Base-by-base conservation (phyloP, 345 rosid genomes). In the Eucalyptus microcorys region DNA sequence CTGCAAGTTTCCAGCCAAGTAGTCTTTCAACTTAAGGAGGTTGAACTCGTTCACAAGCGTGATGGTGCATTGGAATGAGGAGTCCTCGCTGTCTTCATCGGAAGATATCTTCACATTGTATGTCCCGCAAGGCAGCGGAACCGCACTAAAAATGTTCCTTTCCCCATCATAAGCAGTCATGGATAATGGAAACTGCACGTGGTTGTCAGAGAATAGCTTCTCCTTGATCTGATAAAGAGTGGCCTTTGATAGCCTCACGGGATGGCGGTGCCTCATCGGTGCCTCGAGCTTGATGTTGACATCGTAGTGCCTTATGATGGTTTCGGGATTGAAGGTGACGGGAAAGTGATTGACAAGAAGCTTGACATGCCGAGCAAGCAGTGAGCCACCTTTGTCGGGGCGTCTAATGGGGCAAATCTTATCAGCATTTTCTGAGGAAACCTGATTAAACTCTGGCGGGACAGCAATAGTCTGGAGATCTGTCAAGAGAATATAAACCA, bases 121-220 rank as follows among this genome's bases (percentile, higher is more conserved):
- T 37, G 90, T 89, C n/a, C 96, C 97, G 3, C 92, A 92, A 27
- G 97, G 96, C 87, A 97, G 86, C 10, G 80, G 79, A 87, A 90
- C 91, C 4, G 96, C 97, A 87, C 98, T 96, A 87, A 95, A 96
- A 49, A 96, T 95, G 90, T 95, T 97, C 94, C 95, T 95, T 93
- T 96, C 96, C 43, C 99, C 97, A 90, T 96, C 99, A 89, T 96
- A 96, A 10, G 95, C 96, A 7, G 97, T 96, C 96, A 93, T 93
- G 32, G 93, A 86, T 11, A 92, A 57, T 10, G 98, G 97, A 86
- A 97, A 96, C 30, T 86, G 53, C 10, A 50, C 16, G 8, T 94
- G 95, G 50, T 93, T 43, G 49, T 94, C 95, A 3, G 92, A 30
- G 80, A 91, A 95, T 43, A 95, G 64, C 92, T 95, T 96, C 43